Conservation (phyloP, 2,329 filamentous ascomycete genomes). For the Septoria petroselini region DNA sequence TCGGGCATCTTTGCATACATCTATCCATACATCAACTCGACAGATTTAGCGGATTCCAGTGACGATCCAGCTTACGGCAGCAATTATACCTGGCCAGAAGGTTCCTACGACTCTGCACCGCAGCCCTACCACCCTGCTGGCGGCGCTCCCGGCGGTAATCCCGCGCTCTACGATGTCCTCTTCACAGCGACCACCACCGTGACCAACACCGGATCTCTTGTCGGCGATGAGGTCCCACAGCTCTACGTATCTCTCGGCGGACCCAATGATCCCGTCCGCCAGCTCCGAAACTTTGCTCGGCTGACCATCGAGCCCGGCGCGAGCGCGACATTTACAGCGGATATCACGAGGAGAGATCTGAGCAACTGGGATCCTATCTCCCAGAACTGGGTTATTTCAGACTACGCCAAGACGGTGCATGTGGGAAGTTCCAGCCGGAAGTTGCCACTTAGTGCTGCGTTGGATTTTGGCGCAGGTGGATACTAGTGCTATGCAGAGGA, state of each 20-base stretch:
- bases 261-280: slow-evolving; percentile 61
- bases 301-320: slow-evolving; percentile 68
- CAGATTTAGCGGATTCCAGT: slow-evolving; percentile 57
- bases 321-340: slow-evolving; percentile 62
- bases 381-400: slow-evolving; percentile 75
- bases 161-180: slow-evolving; percentile 63
- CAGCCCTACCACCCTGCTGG: slow-evolving; percentile 62
- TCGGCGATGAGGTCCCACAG: slow-evolving; percentile 71
- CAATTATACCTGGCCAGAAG: slow-evolving; percentile 58
- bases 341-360: slow-evolving; percentile 74
- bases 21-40: slow-evolving; percentile 69
- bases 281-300: slow-evolving; percentile 65
- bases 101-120: slow-evolving; percentile 56
- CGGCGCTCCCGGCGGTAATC: slow-evolving; percentile 56
- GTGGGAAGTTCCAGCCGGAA: slow-evolving; percentile 60
- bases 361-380: slow-evolving; percentile 76
- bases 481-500: not conserved
- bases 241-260: slow-evolving; percentile 77
- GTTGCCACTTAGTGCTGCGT: slow-evolving; percentile 45
- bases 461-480: slow-evolving; percentile 3
- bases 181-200: slow-evolving; percentile 67
- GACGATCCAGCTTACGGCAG: slow-evolving; percentile 60
- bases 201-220: slow-evolving; percentile 65
- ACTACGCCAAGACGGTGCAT: slow-evolving; percentile 57
- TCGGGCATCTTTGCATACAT: slow-evolving; percentile 57